phyloP scores from a whole-genome alignment of 805 yeast species.

The Isabelozyma pseudorhagii region DNA sequence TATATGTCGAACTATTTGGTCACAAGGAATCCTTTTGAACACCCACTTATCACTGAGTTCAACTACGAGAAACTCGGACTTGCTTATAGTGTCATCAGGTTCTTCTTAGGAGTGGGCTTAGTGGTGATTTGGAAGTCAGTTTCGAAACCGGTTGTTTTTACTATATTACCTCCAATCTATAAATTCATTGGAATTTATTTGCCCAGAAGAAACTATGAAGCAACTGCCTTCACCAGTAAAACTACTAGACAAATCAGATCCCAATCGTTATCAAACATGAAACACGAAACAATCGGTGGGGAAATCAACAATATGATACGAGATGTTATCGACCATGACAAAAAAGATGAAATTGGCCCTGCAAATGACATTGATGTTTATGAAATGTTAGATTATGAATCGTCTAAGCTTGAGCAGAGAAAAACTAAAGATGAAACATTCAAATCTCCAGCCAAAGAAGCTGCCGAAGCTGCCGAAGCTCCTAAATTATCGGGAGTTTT shows the following conservation, averaged over 20 bases:
- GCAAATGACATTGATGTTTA: slow-evolving; percentile 39
- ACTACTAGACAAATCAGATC: slow-evolving; percentile 33
- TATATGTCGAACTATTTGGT: slow-evolving; percentile 26
- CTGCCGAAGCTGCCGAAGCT: background rate
- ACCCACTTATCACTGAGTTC: slow-evolving; percentile 41
- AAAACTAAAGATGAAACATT: background rate
- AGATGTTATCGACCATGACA: slow-evolving; percentile 21
- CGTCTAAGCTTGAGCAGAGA: background rate
- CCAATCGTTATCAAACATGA: slow-evolving; percentile 38
- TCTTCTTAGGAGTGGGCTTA: slow-evolving; percentile 56
- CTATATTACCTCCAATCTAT: slow-evolving; percentile 59
- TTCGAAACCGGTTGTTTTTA: slow-evolving; percentile 64
- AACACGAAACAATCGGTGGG: slow-evolving; percentile 18
- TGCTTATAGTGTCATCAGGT: slow-evolving; percentile 40
- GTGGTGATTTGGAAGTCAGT: slow-evolving; percentile 73
- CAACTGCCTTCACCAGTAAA: slow-evolving; percentile 34
- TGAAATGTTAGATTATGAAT: slow-evolving; percentile 35
- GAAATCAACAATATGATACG: slow-evolving; percentile 23
- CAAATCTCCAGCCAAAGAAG: background rate
- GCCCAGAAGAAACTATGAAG: slow-evolving; percentile 34
- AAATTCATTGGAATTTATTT: slow-evolving; percentile 34
- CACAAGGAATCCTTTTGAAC: slow-evolving; percentile 10
- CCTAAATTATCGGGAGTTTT: slow-evolving; percentile 42
- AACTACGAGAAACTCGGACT: slow-evolving; percentile 41
- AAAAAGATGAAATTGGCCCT: slow-evolving; percentile 31